These are phyloP conservation scores for Sporobolus alterniflorus DNA, from an alignment of 202 grass and related monocot genomes.

Conservation along the genomic window DNA sequence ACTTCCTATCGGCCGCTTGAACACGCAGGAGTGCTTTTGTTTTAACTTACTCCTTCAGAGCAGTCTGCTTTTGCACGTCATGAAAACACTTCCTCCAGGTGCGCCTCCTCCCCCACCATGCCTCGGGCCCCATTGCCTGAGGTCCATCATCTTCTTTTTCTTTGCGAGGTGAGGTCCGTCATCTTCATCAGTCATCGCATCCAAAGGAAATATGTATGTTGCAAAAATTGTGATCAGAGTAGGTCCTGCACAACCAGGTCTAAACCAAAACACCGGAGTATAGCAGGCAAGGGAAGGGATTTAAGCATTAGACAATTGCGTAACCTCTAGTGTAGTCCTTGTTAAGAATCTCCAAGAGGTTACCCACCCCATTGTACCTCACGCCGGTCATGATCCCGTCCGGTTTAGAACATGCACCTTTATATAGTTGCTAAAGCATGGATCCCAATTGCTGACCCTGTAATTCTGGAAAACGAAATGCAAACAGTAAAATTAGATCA, in stretches of 20 bases:
- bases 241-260: too few species aligned
- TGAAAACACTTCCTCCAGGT: conserved; percentile 34
- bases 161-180: too few species aligned
- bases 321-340: conserved; percentile 95
- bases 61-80: conserved; percentile 65
- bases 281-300: too few species aligned
- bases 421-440: conserved; percentile 55
- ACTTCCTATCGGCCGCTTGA: conserved; percentile 65
- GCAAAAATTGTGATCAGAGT: too few species aligned
- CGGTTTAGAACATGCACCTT: conserved; percentile 56
- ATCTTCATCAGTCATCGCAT: too few species aligned
- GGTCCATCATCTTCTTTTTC: too few species aligned
- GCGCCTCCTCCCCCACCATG: too few species aligned
- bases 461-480: conserved; percentile 55
- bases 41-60: conserved; percentile 56
- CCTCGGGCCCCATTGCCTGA: too few species aligned
- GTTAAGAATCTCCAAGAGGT: conserved; percentile 86
- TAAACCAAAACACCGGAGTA: too few species aligned
- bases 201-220: too few species aligned
- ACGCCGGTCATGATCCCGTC: conserved; percentile 73
- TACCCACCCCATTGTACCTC: conserved; percentile 74
- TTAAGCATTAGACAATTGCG: too few species aligned
- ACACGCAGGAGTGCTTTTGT: conserved; percentile 87
- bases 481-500: not conserved
- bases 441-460: conserved; percentile 57